Evolutionary conservation across 306 rosid species (phyloP), one percentile per base, ranked within the genome.

Genomic region (Albizia julibrissin): DNA sequence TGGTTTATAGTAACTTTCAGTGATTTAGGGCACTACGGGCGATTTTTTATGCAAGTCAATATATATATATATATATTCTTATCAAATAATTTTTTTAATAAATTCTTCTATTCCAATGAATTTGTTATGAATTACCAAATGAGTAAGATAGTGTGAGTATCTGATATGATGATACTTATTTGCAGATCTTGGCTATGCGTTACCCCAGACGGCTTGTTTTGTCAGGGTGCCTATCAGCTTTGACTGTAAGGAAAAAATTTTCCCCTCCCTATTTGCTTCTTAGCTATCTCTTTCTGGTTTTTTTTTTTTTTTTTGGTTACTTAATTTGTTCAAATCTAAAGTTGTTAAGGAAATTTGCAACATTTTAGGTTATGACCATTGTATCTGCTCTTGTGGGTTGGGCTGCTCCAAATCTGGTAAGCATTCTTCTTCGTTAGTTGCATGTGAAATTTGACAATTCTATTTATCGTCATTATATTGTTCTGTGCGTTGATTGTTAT

Each of bases 121-220:
- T 33, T 3, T 4, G 37, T 33, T 33, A 3, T 33, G 37, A 33
- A 33, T 0, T 33, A 33, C 37, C 37, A 33, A 33, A 33, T 33
- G 37, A 33, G 37, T 4, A 4, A 0, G 37, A 33, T 33, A 33
- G 37, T 33, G 5, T 33, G 37, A 33, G 6, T 33, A 33, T 33
- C 37, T 33, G 37, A 3, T 33, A 33, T 33, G 50, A 46, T 46
- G 50, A 13, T 87, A 50, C 40, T 78, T 89, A 1, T 80, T 68
- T 87, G 47, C 82, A 95, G 99, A 91, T 93, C 74, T 85, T 95
- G 79, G 99, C 99, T 31, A 95, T 95, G 99, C 93, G 99, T 76
- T 85, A 95, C 79, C 98, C 99, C 0, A 88, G 99, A 69, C 89
- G 94, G 79, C 91, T 92, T 61, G 99, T 95, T 58, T 88, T 95